Evolutionary conservation across 1,139 yeast species (phyloP), one percentile per base, ranked within the genome.

Genomic region (Debaryomycetaceae sp.): DNA sequence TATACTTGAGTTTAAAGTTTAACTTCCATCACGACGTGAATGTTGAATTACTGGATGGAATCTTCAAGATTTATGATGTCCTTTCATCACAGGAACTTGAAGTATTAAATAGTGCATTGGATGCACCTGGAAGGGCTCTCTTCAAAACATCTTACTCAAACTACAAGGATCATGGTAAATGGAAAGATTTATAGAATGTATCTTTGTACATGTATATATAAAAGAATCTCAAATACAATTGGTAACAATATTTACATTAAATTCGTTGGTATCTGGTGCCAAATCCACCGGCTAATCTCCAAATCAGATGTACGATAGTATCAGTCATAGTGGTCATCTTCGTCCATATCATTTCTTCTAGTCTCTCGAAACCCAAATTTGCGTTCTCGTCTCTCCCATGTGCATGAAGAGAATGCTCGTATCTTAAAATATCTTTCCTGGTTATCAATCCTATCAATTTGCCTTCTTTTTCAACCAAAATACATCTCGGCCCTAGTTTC

Each of bases 111-210:
- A 73, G 83, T 3, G 72, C 83, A n/a, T 67, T 91, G 56, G 97
- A 91, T 55, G 62, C 70, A 24, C 78, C 87, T 38, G 87, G 95
- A 1, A 78, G 87, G 51, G 75, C 83, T 2, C 80, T 84, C 54
- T 86, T 83, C 69, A 83, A 78, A 58, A 68, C 80, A 0, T 57
- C 90, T 38, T 88, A 86, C 55, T 78, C 79, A 6, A 89, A 85
- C 50, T 93, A 89, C 65, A 80, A 80, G 60, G 82, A 78, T 53
- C 76, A 76, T 51, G 97, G 97, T 45, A 88, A 86, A 62, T 91
- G 98, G 98, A 81, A 68, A 47, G 89, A 82, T 50, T 75, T 73
- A 45, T 76, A 62, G 47, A 43, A 41, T 35, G 34, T 40, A 36
- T 34, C 24, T n/a, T 13, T 45, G 34, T 39, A 38, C 31, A 38